A percentile compares a stretch with the other conserved stretches of the same genome.
These are phyloP conservation scores for Raffaelea ambrosiae DNA, from an alignment of 2,329 filamentous ascomycete genomes.

Conservation along the genomic window DNA sequence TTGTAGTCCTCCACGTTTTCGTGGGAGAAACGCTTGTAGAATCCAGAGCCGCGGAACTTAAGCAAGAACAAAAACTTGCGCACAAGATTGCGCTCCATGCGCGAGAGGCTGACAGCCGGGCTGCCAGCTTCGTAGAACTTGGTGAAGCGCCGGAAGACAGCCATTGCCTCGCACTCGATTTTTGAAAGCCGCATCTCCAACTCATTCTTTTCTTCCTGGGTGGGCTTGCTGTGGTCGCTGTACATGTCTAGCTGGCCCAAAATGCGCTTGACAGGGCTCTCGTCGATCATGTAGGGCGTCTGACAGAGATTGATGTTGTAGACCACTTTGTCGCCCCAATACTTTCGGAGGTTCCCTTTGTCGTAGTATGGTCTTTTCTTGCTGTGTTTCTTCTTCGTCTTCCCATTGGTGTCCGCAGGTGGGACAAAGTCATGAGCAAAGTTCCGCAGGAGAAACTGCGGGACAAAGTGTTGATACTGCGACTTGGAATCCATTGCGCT, in stretches of 20 bases:
- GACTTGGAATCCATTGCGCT: too few relatives aligned
- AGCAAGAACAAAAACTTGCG: constrained; percentile 38
- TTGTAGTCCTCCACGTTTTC: constrained; percentile 23
- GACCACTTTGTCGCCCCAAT: neutral
- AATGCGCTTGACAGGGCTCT: constrained; percentile 13
- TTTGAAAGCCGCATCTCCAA: constrained; percentile 5
- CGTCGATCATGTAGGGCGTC: neutral
- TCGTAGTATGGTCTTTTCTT: neutral
- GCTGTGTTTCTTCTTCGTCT: neutral
- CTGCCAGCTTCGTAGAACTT: constrained; percentile 9
- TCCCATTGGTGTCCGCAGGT: neutral
- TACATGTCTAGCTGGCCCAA: constrained; percentile 15
- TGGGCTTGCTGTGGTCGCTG: constrained; percentile 11
- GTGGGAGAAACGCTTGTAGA: constrained; percentile 26
- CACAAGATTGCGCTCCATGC: constrained; percentile 24
- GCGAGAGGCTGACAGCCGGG: constrained; percentile 18
- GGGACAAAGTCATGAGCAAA: neutral
- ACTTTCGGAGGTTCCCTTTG: neutral
- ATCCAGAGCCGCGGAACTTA: constrained; percentile 30
- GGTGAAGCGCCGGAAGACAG: constrained; percentile 12
- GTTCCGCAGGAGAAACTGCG: neutral
- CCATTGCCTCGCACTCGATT: constrained; percentile 10
- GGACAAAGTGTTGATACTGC: neutral
- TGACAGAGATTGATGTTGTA: neutral
- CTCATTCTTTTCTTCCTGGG: constrained; percentile 8